Evolutionary conservation across 306 rosid species (phyloP).

Genomic region (Quercus rubra): DNA sequence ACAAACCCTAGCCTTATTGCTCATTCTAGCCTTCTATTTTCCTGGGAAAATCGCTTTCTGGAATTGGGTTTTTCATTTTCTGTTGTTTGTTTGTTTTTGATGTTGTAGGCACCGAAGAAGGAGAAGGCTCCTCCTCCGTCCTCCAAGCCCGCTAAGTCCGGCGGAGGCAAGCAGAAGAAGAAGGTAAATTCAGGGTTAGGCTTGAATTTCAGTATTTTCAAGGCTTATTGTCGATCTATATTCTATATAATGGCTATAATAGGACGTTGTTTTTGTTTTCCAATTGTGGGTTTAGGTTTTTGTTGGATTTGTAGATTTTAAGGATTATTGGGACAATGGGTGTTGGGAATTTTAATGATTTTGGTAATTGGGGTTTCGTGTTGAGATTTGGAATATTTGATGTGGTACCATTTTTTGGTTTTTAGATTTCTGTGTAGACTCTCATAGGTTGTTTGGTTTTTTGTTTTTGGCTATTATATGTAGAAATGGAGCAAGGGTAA

Average conservation of each 20-base stretch:
- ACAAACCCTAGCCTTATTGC: neutral
- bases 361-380: neutral
- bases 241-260: neutral
- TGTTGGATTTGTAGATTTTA: neutral
- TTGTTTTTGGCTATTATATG: neutral
- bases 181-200: conserved; percentile 16
- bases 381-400: neutral
- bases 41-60: neutral
- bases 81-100: neutral
- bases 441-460: neutral
- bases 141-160: conserved; percentile 32
- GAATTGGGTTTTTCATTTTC: neutral
- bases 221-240: neutral
- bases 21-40: neutral
- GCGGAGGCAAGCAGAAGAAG: conserved; percentile 37
- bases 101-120: conserved; percentile 27
- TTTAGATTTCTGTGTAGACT: neutral
- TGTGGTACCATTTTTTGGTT: neutral
- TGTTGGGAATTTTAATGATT: neutral
- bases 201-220: neutral
- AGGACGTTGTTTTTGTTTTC: neutral
- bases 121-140: conserved; percentile 35
- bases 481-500: conserved; percentile 31
- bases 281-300: neutral
- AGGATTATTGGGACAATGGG: neutral